Evolutionary conservation across 768 basidiomycete genomes (phyloP), one percentile per base, ranked within the genome.

Genomic region (Tylopilus felleus): DNA sequence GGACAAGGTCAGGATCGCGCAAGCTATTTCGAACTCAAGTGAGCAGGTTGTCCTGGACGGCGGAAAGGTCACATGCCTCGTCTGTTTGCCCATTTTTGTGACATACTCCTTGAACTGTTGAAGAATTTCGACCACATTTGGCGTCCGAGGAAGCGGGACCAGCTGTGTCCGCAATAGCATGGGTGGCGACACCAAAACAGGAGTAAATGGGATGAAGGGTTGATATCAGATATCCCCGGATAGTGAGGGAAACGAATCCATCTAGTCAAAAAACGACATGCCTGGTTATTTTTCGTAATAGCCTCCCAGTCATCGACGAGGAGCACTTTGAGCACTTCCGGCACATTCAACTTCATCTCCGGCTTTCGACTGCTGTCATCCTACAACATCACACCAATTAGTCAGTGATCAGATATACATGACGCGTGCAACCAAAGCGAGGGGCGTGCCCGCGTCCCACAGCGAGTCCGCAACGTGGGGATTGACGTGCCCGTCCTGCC

Each of bases 271-370:
- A 21, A 17, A 40, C 44, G 38, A 57, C 72, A 25, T 54, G 88
- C 96, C 81, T 93, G 90, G 61, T 85, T 84, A 67, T 94, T 90
- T 75, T 97, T 98, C 49, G 97, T 98, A 36, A 98, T 85, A 5
- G 86, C 83, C 71, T 98, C 96, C 97, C 97, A 99, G 61, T 98
- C 97, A 65, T 98, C 94, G 2, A 98, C 94, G 35, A 99, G 78
- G 44, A 88, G 78, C 28, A 85, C 80, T 69, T 97, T 98, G 57
- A 98, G 78, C n/a, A 80, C 70, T 62, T 98, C 97, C 0, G 96
- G 97, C 5, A 97, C 85, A 54, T 77, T 81, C 47, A 99, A 77
- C 73, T 91, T 93, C 79, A 98, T 85, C 64, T 98, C 95, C 1
- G 91, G 88, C 60, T 88, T 85, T 69, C 83, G 85, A 65, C 75